phyloP scores from a whole-genome alignment of 176 grass and related monocot species.

The Avena insularis region DNA sequence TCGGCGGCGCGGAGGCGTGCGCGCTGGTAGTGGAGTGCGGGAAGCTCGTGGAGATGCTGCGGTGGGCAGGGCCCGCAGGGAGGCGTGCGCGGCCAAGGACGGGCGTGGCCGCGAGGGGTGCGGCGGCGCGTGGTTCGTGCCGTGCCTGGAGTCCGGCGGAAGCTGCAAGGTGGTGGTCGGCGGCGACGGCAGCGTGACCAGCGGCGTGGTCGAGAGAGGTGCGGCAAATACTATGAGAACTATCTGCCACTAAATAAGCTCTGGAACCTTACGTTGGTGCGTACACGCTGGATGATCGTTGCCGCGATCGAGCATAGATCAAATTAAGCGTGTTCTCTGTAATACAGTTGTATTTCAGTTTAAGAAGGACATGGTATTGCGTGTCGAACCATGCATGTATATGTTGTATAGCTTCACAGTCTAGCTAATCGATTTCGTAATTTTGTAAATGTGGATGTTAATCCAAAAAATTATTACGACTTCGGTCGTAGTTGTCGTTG shows the following conservation, averaged over 20 bases:
- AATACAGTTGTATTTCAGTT: neutral
- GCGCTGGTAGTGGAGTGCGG: slow-evolving; percentile 56
- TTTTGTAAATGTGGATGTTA: neutral
- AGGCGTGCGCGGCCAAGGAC: slow-evolving; percentile 48
- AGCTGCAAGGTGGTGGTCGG: slow-evolving; percentile 67
- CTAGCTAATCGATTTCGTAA: neutral
- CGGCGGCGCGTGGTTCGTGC: slow-evolving; percentile 78
- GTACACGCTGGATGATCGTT: neutral
- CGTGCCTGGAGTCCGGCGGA: slow-evolving; percentile 82
- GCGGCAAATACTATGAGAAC: slow-evolving; percentile 88
- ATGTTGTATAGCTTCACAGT: neutral
- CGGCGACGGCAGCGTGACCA: slow-evolving; percentile 29
- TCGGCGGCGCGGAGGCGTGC: slow-evolving; percentile 76
- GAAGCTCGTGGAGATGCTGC: slow-evolving; percentile 78
- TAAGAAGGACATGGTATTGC: neutral
- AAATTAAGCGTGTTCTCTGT: neutral
- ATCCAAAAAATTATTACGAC: neutral
- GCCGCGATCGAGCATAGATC: neutral
- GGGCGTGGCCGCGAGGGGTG: slow-evolving; percentile 74
- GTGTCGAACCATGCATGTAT: neutral
- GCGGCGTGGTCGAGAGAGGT: slow-evolving; percentile 58
- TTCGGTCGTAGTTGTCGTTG: too few species aligned
- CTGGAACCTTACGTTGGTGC: neutral
- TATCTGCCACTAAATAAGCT: slow-evolving; percentile 66
- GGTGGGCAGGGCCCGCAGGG: slow-evolving; percentile 66